Evolutionary conservation across 331 rosid species (phyloP).

Genomic region (Phaseolus coccineus): DNA sequence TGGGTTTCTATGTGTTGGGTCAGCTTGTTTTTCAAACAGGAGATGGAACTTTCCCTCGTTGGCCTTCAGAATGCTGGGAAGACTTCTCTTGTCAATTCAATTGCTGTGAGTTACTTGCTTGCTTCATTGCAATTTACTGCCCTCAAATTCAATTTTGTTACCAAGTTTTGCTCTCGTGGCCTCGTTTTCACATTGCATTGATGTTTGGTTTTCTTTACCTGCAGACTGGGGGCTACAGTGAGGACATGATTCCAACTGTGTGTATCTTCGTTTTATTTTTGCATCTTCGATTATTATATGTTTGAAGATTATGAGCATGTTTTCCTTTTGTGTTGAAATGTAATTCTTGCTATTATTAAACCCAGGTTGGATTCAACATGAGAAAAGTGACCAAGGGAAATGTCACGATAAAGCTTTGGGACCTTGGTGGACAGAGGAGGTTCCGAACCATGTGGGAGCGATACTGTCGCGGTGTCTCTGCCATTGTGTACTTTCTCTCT

Average conservation of each 20-base stretch:
- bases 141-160: neutral
- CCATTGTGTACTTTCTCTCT: constrained; percentile 73
- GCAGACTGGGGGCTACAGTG: constrained; percentile 91
- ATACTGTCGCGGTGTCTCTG: constrained; percentile 94
- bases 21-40: constrained; percentile 93
- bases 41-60: constrained; percentile 95
- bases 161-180: constrained; percentile 21
- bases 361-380: constrained; percentile 93
- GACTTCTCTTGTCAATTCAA: constrained; percentile 88
- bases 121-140: constrained; percentile 39
- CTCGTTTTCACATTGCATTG: constrained; percentile 46
- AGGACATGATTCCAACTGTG: constrained; percentile 99
- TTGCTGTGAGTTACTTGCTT: constrained; percentile 77
- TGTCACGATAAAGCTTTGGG: constrained; percentile 95
- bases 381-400: constrained; percentile 87
- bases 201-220: constrained; percentile 39
- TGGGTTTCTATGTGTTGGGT: constrained; percentile 30
- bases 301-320: neutral
- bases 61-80: constrained; percentile 99
- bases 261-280: constrained; percentile 43
- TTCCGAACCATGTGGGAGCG: constrained; percentile 97
- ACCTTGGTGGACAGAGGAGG: constrained; percentile 96
- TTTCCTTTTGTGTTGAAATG: neutral
- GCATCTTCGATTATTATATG: neutral
- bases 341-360: constrained; percentile 28